phyloP scores from a whole-genome alignment of 1,139 yeast species.

The Debaryomyces udenii region DNA sequence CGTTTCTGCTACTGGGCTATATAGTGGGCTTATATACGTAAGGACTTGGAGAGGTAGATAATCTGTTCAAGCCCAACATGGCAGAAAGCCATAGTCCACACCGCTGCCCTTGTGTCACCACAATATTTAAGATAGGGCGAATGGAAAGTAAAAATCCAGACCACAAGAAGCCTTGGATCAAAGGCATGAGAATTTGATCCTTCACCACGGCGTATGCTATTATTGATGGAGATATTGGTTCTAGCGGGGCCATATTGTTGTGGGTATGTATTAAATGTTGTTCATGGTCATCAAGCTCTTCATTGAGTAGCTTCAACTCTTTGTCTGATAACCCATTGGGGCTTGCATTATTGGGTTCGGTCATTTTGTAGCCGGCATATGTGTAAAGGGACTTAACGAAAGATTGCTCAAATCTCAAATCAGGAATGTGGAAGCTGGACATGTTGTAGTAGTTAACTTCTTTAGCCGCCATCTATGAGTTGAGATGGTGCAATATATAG shows the following conservation, averaged over 20 bases:
- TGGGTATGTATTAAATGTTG: slow-evolving; percentile 18
- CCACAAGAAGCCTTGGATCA: slow-evolving; percentile 50
- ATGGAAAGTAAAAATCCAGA: slow-evolving; percentile 36
- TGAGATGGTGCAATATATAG: not conserved
- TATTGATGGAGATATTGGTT: slow-evolving; percentile 47
- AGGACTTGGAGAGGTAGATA: slow-evolving; percentile 7
- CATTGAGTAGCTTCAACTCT: slow-evolving; percentile 27
- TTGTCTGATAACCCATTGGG: slow-evolving; percentile 22
- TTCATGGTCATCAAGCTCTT: slow-evolving; percentile 28
- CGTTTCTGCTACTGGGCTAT: slow-evolving; percentile 5
- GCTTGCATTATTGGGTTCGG: slow-evolving; percentile 14
- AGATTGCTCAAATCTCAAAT: slow-evolving; percentile 65
- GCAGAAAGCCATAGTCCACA: slow-evolving; percentile 33
- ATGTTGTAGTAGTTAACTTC: slow-evolving; percentile 4
- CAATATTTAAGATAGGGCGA: slow-evolving; percentile 31
- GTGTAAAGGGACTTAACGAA: slow-evolving; percentile 52
- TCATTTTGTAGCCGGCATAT: slow-evolving; percentile 29
- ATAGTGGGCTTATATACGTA: slow-evolving; percentile 7
- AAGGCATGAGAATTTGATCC: slow-evolving; percentile 72
- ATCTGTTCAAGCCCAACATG: slow-evolving; percentile 27
- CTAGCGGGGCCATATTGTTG: slow-evolving; percentile 27
- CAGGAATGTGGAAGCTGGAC: slow-evolving; percentile 52
- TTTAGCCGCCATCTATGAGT: too few relatives aligned
- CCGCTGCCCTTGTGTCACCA: slow-evolving; percentile 35
- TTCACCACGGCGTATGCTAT: slow-evolving; percentile 59